Evolutionary conservation across 2,329 filamentous ascomycete species (phyloP), one percentile per base, ranked within the genome.

Genomic region (Ophiostoma tasmaniense): DNA sequence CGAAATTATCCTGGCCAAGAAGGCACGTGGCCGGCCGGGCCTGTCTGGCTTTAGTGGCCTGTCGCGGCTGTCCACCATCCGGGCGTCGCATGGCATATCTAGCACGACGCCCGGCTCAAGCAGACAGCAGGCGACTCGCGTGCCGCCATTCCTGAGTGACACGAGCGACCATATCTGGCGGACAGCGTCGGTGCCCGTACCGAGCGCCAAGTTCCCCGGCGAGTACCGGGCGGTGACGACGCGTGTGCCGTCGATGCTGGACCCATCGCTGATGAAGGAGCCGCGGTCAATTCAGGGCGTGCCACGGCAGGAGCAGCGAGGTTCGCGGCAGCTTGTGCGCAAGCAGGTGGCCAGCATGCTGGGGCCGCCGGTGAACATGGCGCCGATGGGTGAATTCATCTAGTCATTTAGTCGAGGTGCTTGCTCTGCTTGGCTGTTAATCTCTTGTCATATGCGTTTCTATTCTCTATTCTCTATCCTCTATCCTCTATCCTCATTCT

Each of bases 261-360:
- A 99, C 75, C 85, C 89, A 3, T 86, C 88, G 17, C 82, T 97
- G 64, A 97, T 98, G 92, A 92, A 92, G 77, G 93, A 97, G 79
- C 93, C 93, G 37, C 86, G 93, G 70, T 88, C 91, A 71, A 94
- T 97, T 52, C 92, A 96, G 77, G 93, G 93, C 45, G 88, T 93
- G n/a, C 93, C 93, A 30, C 81, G 86, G 42, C 82, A 84, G 22
- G 84, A 86, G 70, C 81, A 82, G 69, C 80, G 81, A n/a, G 78
- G 82, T 39, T 79, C 79, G 8, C 80, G 80, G 52, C 82, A 83
- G 35, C 77, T 87, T 66, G 74, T 84, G 67, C 78, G 85, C 72
- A 87, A 87, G 75, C 85, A 87, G 74, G 85, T 87, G 30, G 75
- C 76, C 20, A 77, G 76, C 69, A 77, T 78, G 76, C 52, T 78